These are phyloP conservation scores for Fusarium sp. DNA, from an alignment of 2,329 filamentous ascomycete species.

Conservation along the genomic window DNA sequence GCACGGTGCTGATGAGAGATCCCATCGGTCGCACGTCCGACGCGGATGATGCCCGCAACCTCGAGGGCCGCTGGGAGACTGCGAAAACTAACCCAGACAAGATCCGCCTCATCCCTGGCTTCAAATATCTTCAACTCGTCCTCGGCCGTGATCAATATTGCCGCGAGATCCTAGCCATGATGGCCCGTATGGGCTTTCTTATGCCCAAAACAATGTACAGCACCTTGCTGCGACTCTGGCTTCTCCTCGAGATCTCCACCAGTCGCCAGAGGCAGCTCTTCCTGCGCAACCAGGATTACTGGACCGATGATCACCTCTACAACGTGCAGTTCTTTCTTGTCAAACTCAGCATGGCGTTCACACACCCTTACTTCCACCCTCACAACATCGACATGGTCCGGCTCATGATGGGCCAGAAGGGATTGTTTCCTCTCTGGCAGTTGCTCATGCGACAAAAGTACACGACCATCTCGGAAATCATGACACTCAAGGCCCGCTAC, in stretches of 20 bases:
- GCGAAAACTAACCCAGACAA: slow-evolving; percentile 36
- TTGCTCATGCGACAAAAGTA: slow-evolving; percentile 70
- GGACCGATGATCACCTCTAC: slow-evolving; percentile 72
- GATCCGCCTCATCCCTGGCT: slow-evolving; percentile 68
- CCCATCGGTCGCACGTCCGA: slow-evolving; percentile 63
- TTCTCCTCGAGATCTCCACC: slow-evolving; percentile 75
- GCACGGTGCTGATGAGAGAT: slow-evolving; percentile 69
- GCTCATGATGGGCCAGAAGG: slow-evolving; percentile 71
- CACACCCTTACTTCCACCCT: slow-evolving; percentile 70
- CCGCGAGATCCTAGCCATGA: slow-evolving; percentile 71
- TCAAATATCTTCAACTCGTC: slow-evolving; percentile 78
- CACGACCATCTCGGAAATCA: slow-evolving; percentile 62
- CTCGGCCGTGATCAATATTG: slow-evolving; percentile 68
- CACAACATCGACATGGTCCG: slow-evolving; percentile 65
- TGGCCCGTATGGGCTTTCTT: slow-evolving; percentile 70
- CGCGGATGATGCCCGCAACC: slow-evolving; percentile 13
- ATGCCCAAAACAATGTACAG: slow-evolving; percentile 63
- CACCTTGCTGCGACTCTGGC: slow-evolving; percentile 77
- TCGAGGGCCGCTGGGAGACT: slow-evolving; percentile 19
- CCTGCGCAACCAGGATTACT: slow-evolving; percentile 65
- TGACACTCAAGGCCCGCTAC: slow-evolving; percentile 71
- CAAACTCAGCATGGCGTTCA: slow-evolving; percentile 79
- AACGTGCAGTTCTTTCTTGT: slow-evolving; percentile 74
- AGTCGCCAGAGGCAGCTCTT: slow-evolving; percentile 67
- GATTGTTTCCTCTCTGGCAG: slow-evolving; percentile 68